These are phyloP conservation scores for Heterobasidion occidentale DNA, from an alignment of 1,284 basidiomycete genomes.

Conservation along the genomic window DNA sequence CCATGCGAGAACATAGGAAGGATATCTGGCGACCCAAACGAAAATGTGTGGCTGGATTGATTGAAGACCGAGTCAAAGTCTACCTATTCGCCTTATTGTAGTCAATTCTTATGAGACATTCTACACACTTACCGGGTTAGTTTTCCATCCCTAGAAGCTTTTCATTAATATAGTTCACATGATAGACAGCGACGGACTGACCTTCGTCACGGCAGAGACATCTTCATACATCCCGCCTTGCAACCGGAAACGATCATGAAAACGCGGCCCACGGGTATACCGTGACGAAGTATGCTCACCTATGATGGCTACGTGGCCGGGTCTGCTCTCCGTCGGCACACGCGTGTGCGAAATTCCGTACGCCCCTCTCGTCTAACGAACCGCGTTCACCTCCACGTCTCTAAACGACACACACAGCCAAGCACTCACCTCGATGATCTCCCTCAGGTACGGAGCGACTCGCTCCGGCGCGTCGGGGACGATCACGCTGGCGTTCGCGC, in stretches of 20 bases:
- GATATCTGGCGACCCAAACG: constrained; percentile 88
- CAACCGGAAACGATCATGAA: not conserved
- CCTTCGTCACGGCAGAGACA: constrained; percentile 84
- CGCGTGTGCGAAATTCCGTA: constrained; percentile 84
- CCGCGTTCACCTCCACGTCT: not conserved
- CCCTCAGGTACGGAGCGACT: constrained; percentile 75
- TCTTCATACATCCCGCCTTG: constrained; percentile 88
- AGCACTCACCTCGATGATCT: constrained; percentile 39
- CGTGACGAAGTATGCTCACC: constrained; percentile 31
- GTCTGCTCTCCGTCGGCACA: constrained; percentile 85
- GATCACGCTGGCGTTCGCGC: constrained; percentile 48
- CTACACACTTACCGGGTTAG: constrained; percentile 59
- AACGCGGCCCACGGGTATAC: not conserved
- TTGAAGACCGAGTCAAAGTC: constrained; percentile 90
- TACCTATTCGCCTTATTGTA: constrained; percentile 33
- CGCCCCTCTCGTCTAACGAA: constrained; percentile 46
- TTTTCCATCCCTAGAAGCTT: constrained; percentile 70
- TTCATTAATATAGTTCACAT: constrained; percentile 1
- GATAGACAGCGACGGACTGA: constrained; percentile 20
- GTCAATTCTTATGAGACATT: not conserved
- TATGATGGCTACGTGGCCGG: constrained; percentile 86
- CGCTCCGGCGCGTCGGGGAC: constrained; percentile 46
- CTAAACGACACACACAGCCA: not conserved
- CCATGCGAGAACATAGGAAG: constrained; percentile 83
- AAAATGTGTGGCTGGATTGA: constrained; percentile 71